A percentile compares a stretch with the other conserved stretches of the same genome.
These are phyloP conservation scores for Fraxinus ornus DNA, from an alignment of 305 asterid species.

Conservation along the genomic window DNA sequence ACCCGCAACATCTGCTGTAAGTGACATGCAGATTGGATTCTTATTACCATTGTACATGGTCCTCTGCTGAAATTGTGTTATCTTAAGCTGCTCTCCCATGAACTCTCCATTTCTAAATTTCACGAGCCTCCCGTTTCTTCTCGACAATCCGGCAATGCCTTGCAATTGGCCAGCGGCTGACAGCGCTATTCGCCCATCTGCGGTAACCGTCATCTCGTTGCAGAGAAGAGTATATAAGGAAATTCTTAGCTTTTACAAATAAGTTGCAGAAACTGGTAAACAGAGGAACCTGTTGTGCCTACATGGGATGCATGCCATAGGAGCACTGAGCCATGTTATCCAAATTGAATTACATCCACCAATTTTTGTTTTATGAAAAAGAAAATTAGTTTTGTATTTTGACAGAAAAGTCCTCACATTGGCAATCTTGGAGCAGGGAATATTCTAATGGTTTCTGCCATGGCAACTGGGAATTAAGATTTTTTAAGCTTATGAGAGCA, in stretches of 20 bases:
- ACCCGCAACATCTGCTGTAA: conserved; percentile 64
- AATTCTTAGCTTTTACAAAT: no score
- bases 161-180: conserved; percentile 48
- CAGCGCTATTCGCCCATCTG: conserved; percentile 52
- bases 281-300: conserved; percentile 15
- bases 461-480: not conserved
- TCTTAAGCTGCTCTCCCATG: conserved; percentile 67
- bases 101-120: conserved; percentile 63
- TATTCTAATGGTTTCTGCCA: conserved; percentile 27
- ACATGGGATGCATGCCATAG: conserved; percentile 54
- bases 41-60: conserved; percentile 27
- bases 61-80: conserved; percentile 29
- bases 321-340: conserved; percentile 56
- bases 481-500: conserved; percentile 1
- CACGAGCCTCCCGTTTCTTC: conserved; percentile 35
- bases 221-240: conserved; percentile 17
- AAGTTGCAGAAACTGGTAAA: conserved; percentile 1
- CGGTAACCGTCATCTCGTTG: conserved; percentile 51
- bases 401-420: conserved; percentile 25
- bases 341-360: conserved; percentile 66
- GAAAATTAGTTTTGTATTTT: conserved; percentile 19
- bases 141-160: conserved; percentile 34
- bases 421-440: not conserved
- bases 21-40: conserved; percentile 48
- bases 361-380: conserved; percentile 34